Base-by-base conservation (phyloP, 371 early-diverging fungal species). In the Mortierella sp. region DNA sequence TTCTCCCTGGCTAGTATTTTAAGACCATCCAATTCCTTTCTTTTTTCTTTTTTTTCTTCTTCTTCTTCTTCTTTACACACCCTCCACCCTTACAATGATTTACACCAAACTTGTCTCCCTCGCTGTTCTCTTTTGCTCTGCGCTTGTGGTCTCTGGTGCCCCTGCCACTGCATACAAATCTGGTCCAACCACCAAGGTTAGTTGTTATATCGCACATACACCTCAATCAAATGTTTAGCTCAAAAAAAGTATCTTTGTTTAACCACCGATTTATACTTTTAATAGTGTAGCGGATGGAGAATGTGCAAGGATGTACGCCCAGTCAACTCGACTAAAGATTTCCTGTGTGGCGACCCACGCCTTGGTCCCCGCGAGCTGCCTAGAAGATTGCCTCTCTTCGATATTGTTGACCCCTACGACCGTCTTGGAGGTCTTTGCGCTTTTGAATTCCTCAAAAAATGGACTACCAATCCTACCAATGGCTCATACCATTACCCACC, bases 401-500 rank as follows among this genome's bases (percentile, higher is more conserved):
- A 70, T 22, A 70, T 70, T 17, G 64, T 64, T 29, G 31, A 70
- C 19, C 70, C 70, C 28, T 64, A 64, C 31, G 59, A 64, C 29
- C 70, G 70, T 19, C 31, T 70, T 32, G 70, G 70, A 45, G 70
- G 70, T 47, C 63, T 70, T 47, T 61, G 62, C 40, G 64, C 70
- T 3, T 64, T 64, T 15, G 59, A 70, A 47, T 70, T 64, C 70
- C 64, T 70, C 15, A 22, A 35, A 17, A 63, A 57, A 43, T 70
- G 70, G 70, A 70, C 70, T 28, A 34, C 37, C 22, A 43, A 68
- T n/a, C 63, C 70, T 28, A 34, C 37, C 19, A 28, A 51, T 51
- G 70, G 70, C n/a, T 7, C 26, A 1, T 70, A 64, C 64, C 37
- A 28, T 22, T 70, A 57, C 31, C 70, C 70, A 26, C 47, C 35